Percentiles rank a stretch among this genome's conserved stretches.
Conservation (phyloP, 2,329 filamentous ascomycete genomes). For the Aureobasidium sp. region DNA sequence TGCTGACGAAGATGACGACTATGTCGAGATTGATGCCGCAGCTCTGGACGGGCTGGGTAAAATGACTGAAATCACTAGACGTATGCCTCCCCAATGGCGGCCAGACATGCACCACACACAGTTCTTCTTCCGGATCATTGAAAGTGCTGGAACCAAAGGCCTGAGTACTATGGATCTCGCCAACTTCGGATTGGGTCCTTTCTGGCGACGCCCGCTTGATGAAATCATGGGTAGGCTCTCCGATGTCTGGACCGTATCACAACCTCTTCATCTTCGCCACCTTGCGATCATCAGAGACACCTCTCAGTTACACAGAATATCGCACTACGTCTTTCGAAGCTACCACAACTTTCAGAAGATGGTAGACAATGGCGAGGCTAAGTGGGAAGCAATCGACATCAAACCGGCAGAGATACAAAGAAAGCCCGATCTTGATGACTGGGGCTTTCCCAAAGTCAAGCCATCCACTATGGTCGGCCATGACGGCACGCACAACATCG, state of each 20-base stretch:
- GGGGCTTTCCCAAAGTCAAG: constrained; percentile 37
- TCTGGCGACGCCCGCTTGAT: constrained; percentile 48
- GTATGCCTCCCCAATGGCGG: constrained; percentile 44
- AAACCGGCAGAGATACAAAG: constrained; percentile 16
- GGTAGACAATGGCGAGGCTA: constrained; percentile 40
- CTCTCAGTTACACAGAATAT: constrained; percentile 36
- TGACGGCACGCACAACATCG: constrained; percentile 35
- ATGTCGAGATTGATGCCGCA: constrained; percentile 19
- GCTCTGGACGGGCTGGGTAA: not conserved
- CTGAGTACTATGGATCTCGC: constrained; percentile 38
- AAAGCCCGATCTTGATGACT: constrained; percentile 32
- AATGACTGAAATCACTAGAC: constrained; percentile 13
- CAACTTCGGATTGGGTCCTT: constrained; percentile 34
- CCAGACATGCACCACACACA: constrained; percentile 46
- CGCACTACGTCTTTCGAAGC: constrained; percentile 48
- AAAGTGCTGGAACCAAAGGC: constrained; percentile 39
- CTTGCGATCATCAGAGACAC: constrained; percentile 48
- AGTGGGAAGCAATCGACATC: constrained; percentile 41
- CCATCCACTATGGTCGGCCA: constrained; percentile 29
- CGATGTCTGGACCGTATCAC: constrained; percentile 48
- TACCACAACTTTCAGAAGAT: constrained; percentile 43
- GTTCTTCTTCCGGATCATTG: constrained; percentile 41
- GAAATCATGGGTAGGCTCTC: constrained; percentile 43
- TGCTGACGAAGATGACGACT: constrained; percentile 18
- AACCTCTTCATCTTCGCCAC: constrained; percentile 49